Base-by-base conservation (phyloP, 2,329 filamentous ascomycete genomes). In the Clonostachys solani region DNA sequence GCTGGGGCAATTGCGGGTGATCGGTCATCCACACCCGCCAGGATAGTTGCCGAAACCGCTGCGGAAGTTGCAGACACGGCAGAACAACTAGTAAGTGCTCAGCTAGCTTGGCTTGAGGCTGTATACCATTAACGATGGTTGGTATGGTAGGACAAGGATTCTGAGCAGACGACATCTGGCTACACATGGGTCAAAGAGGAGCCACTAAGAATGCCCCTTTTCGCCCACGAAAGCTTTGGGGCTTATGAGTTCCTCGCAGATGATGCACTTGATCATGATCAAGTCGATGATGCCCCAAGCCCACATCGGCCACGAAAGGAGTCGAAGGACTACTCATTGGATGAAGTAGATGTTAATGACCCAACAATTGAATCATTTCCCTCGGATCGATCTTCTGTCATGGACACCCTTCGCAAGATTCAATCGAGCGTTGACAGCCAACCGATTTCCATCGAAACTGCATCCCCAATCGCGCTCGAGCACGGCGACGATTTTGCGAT, bases 291-390 rank as follows among this genome's bases (percentile, higher is more conserved):
- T 29, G 9, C 23, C 2, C 23, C 23, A 29, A 29, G 23, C 23
- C 9, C 23, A 29, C 42, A 38, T 6, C 23, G n/a, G 44, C 43
- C 12, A 43, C 51, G 15, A 42, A 51, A 12, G 23, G 34, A 12
- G 36, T 36, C n/a, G 36, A 44, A 33, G n/a, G 46, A 43, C 37
- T 34, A 37, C 17, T 23, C 12, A n/a, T 13, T n/a, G 19, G 34
- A 47, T 15, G 18, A 23, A 8, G 29, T 46, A 23, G 74, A 77
- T 43, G 49, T 71, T 3, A 65, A 71, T 42, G 75, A 78, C 44
- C 74, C 75, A 2, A 74, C 68, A 0, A 57, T 78, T 9, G 75
- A 77, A 50, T 62, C 56, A 16, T 77, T 78, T 51, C 75, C 75
- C 3, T 74, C 67, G 1, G 68, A 69, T 44, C 63, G 65, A 15